These are phyloP conservation scores for Mortierella sp. DNA, from an alignment of 371 early-diverging fungal genomes.

Conservation along the genomic window DNA sequence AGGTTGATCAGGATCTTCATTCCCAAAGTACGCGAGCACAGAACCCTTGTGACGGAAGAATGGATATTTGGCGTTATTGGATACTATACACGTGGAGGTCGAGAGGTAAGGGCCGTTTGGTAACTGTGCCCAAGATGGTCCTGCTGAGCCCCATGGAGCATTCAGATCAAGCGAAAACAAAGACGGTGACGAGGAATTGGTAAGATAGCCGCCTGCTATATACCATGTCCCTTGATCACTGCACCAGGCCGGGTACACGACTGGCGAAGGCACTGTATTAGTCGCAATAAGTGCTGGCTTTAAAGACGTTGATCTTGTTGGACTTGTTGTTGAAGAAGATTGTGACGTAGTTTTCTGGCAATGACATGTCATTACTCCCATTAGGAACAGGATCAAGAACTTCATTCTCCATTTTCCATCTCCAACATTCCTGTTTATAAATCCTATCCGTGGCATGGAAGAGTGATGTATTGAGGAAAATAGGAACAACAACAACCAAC, in stretches of 20 bases:
- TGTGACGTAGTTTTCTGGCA: not conserved
- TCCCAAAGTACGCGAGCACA: constrained; percentile 19
- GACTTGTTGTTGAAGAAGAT: not conserved
- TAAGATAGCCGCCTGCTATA: constrained; percentile 20
- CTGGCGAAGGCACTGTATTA: not conserved
- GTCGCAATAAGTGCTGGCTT: not conserved
- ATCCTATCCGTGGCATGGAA: not conserved
- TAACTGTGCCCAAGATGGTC: constrained; percentile 17
- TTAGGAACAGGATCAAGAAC: not conserved
- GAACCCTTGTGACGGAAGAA: constrained; percentile 4
- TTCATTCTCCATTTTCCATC: not conserved
- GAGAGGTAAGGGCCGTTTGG: constrained; percentile 12
- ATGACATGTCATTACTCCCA: not conserved
- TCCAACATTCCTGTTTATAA: not conserved
- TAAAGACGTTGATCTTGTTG: not conserved
- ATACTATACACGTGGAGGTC: constrained; percentile 9
- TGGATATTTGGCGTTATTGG: constrained; percentile 5
- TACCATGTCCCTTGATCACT: constrained; percentile 28
- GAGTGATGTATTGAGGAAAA: not conserved
- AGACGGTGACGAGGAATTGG: too few relatives aligned
- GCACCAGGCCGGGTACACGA: constrained; percentile 21
- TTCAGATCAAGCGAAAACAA: constrained; percentile 26
- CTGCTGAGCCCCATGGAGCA: constrained; percentile 14
- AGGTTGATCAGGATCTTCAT: constrained; percentile 7
- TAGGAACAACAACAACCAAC: too few relatives aligned